A percentile compares a stretch with the other conserved stretches of the same genome.
These are phyloP conservation scores for Trichoderma atroviride DNA, from an alignment of 2,329 filamentous ascomycete species.

Conservation along the genomic window DNA sequence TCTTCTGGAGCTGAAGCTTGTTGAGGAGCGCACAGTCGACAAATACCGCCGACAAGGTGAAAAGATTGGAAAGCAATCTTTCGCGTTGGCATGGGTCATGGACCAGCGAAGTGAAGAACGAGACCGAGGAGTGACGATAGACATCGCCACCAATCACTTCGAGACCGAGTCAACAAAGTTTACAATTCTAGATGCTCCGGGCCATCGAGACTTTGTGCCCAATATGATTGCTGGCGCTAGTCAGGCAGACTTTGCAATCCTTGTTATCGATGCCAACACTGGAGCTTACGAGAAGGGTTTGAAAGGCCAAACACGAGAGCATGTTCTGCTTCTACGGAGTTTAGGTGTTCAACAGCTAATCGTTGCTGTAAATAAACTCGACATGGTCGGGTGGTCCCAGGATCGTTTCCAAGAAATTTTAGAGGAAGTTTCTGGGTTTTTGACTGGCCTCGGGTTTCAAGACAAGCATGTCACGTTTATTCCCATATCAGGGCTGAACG, in stretches of 20 bases:
- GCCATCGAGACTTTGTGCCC: slow-evolving; percentile 93
- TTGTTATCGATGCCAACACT: slow-evolving; percentile 88
- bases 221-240: slow-evolving; percentile 99
- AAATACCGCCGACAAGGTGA: slow-evolving; percentile 88
- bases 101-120: slow-evolving; percentile 91
- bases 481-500: slow-evolving; percentile 84
- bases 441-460: slow-evolving; percentile 80
- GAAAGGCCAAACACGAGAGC: slow-evolving; percentile 91
- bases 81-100: slow-evolving; percentile 95
- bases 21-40: slow-evolving; percentile 86
- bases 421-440: slow-evolving; percentile 79
- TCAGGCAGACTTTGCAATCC: slow-evolving; percentile 91
- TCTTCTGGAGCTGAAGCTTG: slow-evolving; percentile 82
- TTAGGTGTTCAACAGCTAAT: slow-evolving; percentile 88
- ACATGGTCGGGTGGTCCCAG: slow-evolving; percentile 80
- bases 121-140: slow-evolving; percentile 88
- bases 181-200: slow-evolving; percentile 93
- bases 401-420: slow-evolving; percentile 83
- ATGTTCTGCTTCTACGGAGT: slow-evolving; percentile 84
- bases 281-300: slow-evolving; percentile 93
- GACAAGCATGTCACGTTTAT: slow-evolving; percentile 81
- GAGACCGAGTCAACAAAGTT: slow-evolving; percentile 85
- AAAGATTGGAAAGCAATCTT: slow-evolving; percentile 90
- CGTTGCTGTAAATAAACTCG: slow-evolving; percentile 94
- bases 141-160: slow-evolving; percentile 94